phyloP scores from a whole-genome alignment of 1,284 basidiomycete species.

The Moesziomyces antarcticus region DNA sequence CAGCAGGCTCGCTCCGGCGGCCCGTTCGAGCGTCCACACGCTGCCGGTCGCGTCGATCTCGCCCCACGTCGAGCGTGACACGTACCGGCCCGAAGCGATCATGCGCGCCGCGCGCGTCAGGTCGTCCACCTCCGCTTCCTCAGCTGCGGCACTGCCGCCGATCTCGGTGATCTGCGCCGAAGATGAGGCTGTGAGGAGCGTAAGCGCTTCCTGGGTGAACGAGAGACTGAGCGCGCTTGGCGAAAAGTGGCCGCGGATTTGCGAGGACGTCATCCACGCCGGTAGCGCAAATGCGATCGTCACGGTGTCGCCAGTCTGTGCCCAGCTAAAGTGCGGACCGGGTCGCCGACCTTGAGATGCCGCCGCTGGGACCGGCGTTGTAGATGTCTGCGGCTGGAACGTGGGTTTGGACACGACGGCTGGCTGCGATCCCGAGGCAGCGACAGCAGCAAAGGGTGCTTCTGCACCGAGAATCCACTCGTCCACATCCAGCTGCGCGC shows the following conservation, averaged over 20 bases:
- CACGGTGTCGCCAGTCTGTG: constrained; percentile 82
- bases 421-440: too few species aligned
- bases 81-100: constrained; percentile 42
- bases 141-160: not conserved
- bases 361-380: too few species aligned
- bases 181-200: constrained; percentile 4
- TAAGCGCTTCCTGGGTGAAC: constrained; percentile 70
- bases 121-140: constrained; percentile 14
- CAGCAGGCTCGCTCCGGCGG: constrained; percentile 30
- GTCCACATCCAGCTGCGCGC: constrained; percentile 20
- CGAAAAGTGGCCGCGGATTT: constrained; percentile 72
- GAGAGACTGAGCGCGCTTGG: constrained; percentile 76
- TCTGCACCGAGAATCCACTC: constrained; percentile 31
- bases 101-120: constrained; percentile 24
- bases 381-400: too few species aligned
- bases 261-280: constrained; percentile 68
- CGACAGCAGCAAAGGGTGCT: constrained; percentile 9
- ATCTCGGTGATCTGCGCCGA: constrained; percentile 72
- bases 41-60: constrained; percentile 51
- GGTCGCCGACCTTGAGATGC: constrained; percentile 15
- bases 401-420: too few species aligned
- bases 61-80: constrained; percentile 54
- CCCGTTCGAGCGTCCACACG: constrained; percentile 56
- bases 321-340: constrained; percentile 79
- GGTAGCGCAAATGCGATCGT: constrained; percentile 85